Conservation (phyloP, 768 basidiomycete species). For the Brasilioporus rufonigricans region DNA sequence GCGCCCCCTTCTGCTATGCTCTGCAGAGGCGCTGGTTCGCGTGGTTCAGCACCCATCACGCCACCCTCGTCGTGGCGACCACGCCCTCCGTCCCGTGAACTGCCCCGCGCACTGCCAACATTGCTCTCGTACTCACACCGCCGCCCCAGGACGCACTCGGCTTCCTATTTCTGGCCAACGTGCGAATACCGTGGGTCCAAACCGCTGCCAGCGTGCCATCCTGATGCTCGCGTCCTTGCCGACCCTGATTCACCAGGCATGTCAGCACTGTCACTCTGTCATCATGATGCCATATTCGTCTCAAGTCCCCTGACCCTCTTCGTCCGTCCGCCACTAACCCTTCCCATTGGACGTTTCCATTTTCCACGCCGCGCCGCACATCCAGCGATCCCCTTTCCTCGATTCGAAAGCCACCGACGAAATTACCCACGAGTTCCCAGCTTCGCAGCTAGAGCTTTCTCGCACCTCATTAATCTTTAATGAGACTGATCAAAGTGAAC, state of each 20-base stretch:
- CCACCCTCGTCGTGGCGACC: too few relatives aligned
- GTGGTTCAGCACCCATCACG: too few relatives aligned
- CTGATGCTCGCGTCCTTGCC: not conserved
- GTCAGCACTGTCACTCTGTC: too few relatives aligned
- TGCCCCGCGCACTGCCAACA: constrained; percentile 7
- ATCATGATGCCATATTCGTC: too few relatives aligned
- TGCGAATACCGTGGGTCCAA: constrained; percentile 2
- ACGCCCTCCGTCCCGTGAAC: not conserved
- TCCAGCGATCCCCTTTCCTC: constrained; percentile 17
- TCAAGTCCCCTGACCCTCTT: not conserved
- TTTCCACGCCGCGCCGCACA: constrained; percentile 16
- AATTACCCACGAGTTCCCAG: constrained; percentile 4
- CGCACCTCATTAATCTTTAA: constrained; percentile 5
- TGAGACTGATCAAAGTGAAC: not conserved
- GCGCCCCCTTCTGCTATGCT: too few relatives aligned
- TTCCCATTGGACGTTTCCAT: constrained; percentile 1
- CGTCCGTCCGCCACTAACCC: not conserved
- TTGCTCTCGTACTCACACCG: not conserved
- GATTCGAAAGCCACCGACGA: constrained; percentile 16
- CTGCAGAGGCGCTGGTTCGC: too few relatives aligned
- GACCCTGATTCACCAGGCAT: constrained; percentile 9
- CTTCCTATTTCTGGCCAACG: not conserved
- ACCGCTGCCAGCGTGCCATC: not conserved
- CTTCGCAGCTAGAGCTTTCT: not conserved
- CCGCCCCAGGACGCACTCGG: not conserved